These are phyloP conservation scores for Apostasia shenzhenica DNA, from an alignment of 106 monocot species.

Conservation along the genomic window DNA sequence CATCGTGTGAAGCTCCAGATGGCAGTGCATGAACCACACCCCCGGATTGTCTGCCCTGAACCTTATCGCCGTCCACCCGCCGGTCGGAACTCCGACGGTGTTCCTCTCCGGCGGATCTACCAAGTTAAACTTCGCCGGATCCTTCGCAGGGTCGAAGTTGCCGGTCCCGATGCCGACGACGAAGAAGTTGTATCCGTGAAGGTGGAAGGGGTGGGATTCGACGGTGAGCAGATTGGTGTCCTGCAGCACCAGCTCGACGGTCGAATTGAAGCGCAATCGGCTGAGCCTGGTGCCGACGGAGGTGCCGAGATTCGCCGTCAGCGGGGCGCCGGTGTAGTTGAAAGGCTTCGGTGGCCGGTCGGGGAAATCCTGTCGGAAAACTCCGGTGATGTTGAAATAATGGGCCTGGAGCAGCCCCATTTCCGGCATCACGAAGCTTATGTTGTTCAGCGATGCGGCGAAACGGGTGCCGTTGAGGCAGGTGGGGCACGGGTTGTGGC, in stretches of 20 bases:
- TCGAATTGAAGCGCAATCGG: conserved; percentile 15
- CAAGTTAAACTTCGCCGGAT: conserved; percentile 22
- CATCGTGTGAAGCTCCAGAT: conserved; percentile 43
- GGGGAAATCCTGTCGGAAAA: conserved; percentile 25
- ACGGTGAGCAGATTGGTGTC: conserved; percentile 18
- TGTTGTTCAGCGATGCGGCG: conserved; percentile 21
- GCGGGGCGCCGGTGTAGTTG: conserved; percentile 25
- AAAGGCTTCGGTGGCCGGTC: conserved; percentile 13
- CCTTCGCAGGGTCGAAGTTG: conserved; percentile 16
- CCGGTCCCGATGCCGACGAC: conserved; percentile 24
- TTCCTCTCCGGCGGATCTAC: conserved; percentile 27
- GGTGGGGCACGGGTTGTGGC: conserved; percentile 16
- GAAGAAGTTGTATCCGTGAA: conserved; percentile 26
- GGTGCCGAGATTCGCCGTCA: conserved; percentile 19
- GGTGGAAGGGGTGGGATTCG: conserved; percentile 22
- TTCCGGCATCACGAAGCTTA: conserved; percentile 23
- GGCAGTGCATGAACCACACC: conserved; percentile 32
- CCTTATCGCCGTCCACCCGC: conserved; percentile 26
- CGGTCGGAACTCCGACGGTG: conserved; percentile 22
- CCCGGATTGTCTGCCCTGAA: conserved; percentile 26
- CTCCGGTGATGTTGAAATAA: conserved; percentile 20
- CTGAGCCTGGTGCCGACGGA: conserved; percentile 14
- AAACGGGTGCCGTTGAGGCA: conserved; percentile 16
- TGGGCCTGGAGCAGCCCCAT: conserved; percentile 22
- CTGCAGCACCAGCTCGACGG: conserved; percentile 22